A percentile compares a stretch with the other conserved stretches of the same genome.
These are phyloP conservation scores for Coemansia asiatica DNA, from an alignment of 192 early-diverging fungal species.

Conservation along the genomic window DNA sequence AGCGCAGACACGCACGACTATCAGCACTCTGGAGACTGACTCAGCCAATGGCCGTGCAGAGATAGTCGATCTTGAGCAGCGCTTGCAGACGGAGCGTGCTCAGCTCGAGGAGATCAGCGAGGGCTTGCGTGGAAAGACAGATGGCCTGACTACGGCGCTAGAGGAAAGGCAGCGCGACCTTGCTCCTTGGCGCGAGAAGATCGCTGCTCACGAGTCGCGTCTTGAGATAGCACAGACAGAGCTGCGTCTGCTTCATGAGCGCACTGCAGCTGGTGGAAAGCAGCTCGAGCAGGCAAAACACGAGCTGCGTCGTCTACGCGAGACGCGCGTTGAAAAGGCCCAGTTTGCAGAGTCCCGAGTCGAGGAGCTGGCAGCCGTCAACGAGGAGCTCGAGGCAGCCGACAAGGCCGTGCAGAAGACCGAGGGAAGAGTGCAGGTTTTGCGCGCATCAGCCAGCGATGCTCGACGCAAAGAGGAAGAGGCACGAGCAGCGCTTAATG, in stretches of 20 bases:
- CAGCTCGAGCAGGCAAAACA: constrained; percentile 65
- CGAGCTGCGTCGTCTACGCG: constrained; percentile 49
- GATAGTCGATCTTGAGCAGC: constrained; percentile 61
- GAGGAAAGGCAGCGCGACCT: constrained; percentile 82
- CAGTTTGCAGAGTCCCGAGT: constrained; percentile 40
- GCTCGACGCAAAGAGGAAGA: constrained; percentile 72
- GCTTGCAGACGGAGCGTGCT: constrained; percentile 65
- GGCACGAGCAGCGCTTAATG: constrained; percentile 61
- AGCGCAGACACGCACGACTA: constrained; percentile 63
- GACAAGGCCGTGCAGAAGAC: constrained; percentile 46
- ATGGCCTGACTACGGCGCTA: constrained; percentile 75
- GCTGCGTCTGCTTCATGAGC: constrained; percentile 70
- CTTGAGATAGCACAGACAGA: constrained; percentile 84
- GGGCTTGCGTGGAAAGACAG: constrained; percentile 85
- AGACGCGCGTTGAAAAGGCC: constrained; percentile 47
- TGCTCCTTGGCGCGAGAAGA: constrained; percentile 83
- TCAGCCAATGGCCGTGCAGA: constrained; percentile 60
- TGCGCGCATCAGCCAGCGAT: constrained; percentile 33
- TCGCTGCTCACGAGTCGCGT: constrained; percentile 68
- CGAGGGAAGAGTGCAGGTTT: constrained; percentile 41
- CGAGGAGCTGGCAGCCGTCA: constrained; percentile 50
- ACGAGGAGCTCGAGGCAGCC: constrained; percentile 57
- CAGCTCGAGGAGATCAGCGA: constrained; percentile 76
- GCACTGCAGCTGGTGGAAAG: constrained; percentile 54
- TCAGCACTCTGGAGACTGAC: constrained; percentile 70